phyloP scores from a whole-genome alignment of 441 rosid species.

The Corymbia calophylla region DNA sequence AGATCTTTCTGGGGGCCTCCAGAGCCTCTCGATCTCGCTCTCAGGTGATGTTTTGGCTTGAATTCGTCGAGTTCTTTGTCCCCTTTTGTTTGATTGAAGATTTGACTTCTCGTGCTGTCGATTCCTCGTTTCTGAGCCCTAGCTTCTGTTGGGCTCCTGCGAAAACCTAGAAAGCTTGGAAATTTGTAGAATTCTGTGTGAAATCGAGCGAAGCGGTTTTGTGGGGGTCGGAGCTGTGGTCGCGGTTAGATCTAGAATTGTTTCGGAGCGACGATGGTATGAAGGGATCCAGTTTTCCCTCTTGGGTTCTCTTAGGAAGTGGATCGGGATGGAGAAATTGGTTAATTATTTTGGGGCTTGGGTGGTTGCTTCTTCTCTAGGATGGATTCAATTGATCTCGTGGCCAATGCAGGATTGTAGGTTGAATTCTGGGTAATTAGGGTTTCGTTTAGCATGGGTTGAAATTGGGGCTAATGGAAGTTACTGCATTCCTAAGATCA shows the following conservation, averaged over 20 bases:
- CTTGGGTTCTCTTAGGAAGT: not conserved
- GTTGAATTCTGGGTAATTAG: conserved; percentile 4
- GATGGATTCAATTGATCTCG: not conserved
- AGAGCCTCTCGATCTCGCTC: not conserved
- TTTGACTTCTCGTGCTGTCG: not conserved
- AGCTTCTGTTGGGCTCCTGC: conserved; percentile 16
- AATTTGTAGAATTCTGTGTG: not conserved
- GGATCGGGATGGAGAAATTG: not conserved
- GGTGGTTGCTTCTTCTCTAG: not conserved
- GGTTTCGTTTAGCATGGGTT: not conserved
- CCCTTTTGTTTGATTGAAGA: not conserved
- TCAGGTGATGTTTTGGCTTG: conserved; percentile 15
- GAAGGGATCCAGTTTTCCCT: not conserved
- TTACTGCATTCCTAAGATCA: not conserved
- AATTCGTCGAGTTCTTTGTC: conserved; percentile 6
- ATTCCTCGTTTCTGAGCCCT: conserved; percentile 38
- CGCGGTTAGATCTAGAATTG: conserved; percentile 1
- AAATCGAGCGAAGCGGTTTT: not conserved
- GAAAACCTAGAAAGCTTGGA: conserved; percentile 1
- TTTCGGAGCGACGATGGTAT: not conserved
- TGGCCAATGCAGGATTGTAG: not conserved
- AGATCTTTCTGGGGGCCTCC: not conserved
- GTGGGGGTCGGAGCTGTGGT: not conserved
- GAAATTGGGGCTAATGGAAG: not conserved
- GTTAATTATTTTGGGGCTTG: not conserved